A percentile compares a stretch with the other conserved stretches of the same genome.
Evolutionary conservation across 768 basidiomycete genomes (phyloP).

Genomic region (Tephrocybe sp.): DNA sequence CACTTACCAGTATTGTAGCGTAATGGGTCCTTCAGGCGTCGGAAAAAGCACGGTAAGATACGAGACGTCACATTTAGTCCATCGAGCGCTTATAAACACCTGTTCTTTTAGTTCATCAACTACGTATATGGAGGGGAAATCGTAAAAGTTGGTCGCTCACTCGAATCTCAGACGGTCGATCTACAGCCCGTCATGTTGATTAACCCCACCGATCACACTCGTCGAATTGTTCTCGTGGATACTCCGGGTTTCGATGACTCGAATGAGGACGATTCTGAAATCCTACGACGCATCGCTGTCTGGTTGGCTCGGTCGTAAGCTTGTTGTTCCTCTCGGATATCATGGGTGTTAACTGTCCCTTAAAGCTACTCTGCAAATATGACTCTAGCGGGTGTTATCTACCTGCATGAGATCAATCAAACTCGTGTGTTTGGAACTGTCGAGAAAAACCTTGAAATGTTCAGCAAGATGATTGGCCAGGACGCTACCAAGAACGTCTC

Average conservation of each 20-base stretch:
- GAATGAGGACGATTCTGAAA: background rate
- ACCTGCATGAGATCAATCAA: conserved; percentile 10
- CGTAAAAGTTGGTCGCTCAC: background rate
- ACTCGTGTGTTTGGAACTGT: background rate
- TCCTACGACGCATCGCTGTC: conserved; percentile 2
- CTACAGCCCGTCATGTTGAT: background rate
- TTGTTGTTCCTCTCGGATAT: background rate
- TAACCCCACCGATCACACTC: background rate
- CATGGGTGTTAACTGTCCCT: background rate
- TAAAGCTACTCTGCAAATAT: background rate
- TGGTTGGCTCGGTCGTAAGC: conserved; percentile 9
- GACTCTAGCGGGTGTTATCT: conserved; percentile 2
- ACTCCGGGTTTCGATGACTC: conserved; percentile 13
- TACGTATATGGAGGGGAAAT: background rate
- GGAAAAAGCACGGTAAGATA: conserved; percentile 15
- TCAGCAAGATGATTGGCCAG: background rate
- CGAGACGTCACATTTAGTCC: background rate
- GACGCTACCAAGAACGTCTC: background rate
- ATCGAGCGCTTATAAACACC: background rate
- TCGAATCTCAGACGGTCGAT: background rate
- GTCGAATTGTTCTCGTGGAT: conserved; percentile 10
- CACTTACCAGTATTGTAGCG: background rate
- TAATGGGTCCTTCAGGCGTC: conserved; percentile 14
- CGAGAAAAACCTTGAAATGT: background rate
- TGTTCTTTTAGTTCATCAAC: conserved; percentile 12